Evolutionary conservation across 2,329 filamentous ascomycete genomes (phyloP).

Genomic region (Didymella exigua): DNA sequence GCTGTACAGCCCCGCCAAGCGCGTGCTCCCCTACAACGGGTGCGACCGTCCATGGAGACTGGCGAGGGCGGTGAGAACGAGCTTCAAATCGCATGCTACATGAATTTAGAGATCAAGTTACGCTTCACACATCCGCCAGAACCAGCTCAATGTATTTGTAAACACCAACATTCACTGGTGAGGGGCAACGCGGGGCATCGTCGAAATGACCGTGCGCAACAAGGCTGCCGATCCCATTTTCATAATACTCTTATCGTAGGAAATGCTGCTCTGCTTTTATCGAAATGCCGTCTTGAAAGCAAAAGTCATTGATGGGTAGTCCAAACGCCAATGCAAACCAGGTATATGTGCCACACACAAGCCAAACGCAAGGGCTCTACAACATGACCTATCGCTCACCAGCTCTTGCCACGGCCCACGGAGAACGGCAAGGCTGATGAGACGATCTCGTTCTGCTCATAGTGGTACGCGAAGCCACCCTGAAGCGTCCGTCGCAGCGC

Average conservation of each 20-base stretch:
- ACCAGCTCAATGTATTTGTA: background rate
- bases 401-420: conserved; percentile 8
- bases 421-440: conserved; percentile 42
- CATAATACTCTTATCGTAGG: background rate
- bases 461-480: conserved; percentile 46
- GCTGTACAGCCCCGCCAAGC: conserved; percentile 26
- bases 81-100: background rate
- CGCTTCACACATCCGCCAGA: background rate
- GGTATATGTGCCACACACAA: conserved; percentile 15
- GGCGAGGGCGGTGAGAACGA: background rate
- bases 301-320: background rate
- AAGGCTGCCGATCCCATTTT: background rate
- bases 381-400: conserved; percentile 5
- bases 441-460: conserved; percentile 46
- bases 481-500: conserved; percentile 65
- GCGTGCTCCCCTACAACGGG: conserved; percentile 22
- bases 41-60: background rate
- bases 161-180: conserved; percentile 19
- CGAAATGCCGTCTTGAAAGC: background rate
- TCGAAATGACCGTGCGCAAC: background rate
- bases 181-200: conserved; percentile 39
- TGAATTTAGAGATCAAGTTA: background rate
- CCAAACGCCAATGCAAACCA: conserved; percentile 14
- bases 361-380: background rate
- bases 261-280: background rate